A percentile compares a stretch with the other conserved stretches of the same genome.
Conservation (phyloP, 805 yeast species). For the Sungouiozyma ichnusensis region DNA sequence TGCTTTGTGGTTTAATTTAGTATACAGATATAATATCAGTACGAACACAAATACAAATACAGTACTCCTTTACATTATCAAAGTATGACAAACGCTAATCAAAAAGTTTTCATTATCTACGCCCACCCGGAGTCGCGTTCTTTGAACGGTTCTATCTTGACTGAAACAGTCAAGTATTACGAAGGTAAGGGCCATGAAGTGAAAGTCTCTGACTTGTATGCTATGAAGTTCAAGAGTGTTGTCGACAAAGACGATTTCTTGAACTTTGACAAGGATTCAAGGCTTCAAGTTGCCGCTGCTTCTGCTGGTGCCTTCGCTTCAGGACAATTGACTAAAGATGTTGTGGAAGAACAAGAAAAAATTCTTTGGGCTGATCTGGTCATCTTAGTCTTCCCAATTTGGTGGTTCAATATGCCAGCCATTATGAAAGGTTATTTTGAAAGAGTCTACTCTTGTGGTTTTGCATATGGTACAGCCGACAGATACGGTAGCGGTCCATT, state of each 20-base stretch:
- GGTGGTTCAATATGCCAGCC: conserved; percentile 28
- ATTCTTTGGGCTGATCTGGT: conserved; percentile 24
- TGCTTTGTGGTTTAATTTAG: too few relatives aligned
- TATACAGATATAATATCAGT: too few relatives aligned
- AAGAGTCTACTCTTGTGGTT: conserved; percentile 17
- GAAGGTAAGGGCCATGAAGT: conserved; percentile 20
- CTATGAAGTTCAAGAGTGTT: conserved; percentile 15
- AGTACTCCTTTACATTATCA: background rate
- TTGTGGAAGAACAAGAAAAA: conserved; percentile 21
- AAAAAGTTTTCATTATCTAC: conserved; percentile 17
- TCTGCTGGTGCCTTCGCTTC: conserved; percentile 11
- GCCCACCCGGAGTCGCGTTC: conserved; percentile 24
- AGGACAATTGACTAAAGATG: conserved; percentile 20
- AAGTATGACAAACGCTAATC: background rate
- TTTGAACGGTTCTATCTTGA: conserved; percentile 15
- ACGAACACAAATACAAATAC: background rate
- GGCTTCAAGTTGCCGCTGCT: conserved; percentile 10
- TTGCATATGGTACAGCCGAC: conserved; percentile 18
- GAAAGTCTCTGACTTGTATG: conserved; percentile 20
- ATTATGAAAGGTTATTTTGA: conserved; percentile 26
- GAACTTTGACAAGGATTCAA: conserved; percentile 7
- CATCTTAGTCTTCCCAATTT: conserved; percentile 22
- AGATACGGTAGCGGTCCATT: conserved; percentile 21
- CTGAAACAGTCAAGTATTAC: conserved; percentile 12
- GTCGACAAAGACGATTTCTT: conserved; percentile 17